These are phyloP conservation scores for Podospora appendiculata DNA, from an alignment of 495 filamentous ascomycete genomes.

Conservation along the genomic window DNA sequence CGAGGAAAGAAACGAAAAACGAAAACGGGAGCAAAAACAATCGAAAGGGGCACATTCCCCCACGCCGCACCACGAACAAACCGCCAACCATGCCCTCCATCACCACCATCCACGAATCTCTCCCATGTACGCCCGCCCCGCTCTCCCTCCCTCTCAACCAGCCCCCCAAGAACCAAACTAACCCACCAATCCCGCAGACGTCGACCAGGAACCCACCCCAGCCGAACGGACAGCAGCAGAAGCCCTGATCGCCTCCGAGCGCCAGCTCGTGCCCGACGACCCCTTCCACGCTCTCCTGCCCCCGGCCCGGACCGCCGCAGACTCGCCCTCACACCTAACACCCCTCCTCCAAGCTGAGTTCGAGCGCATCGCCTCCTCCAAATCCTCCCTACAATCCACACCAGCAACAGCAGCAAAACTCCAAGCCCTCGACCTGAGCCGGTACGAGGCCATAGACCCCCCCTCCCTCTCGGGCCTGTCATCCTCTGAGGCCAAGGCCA, in stretches of 20 bases:
- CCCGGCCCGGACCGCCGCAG: slow-evolving; percentile 15
- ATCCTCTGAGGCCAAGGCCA: slow-evolving; percentile 15
- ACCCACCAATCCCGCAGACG: slow-evolving; percentile 42
- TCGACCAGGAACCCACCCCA: slow-evolving; percentile 60
- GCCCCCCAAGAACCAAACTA: slow-evolving; percentile 9
- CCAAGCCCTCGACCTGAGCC: slow-evolving; percentile 64
- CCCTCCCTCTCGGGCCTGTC: slow-evolving; percentile 16
- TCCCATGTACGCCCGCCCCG: slow-evolving; percentile 57
- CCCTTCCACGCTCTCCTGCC: slow-evolving; percentile 35
- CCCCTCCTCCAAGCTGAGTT: slow-evolving; percentile 58
- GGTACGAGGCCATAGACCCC: slow-evolving; percentile 67
- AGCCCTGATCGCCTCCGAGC: slow-evolving; percentile 59
- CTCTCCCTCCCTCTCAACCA: neutral
- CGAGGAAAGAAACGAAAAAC: neutral
- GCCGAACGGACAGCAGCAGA: slow-evolving; percentile 49
- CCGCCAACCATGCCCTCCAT: slow-evolving; percentile 55
- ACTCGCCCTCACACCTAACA: slow-evolving; percentile 37
- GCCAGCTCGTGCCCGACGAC: slow-evolving; percentile 35
- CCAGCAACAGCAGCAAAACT: slow-evolving; percentile 29
- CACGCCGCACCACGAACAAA: neutral
- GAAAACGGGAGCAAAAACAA: neutral
- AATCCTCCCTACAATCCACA: neutral
- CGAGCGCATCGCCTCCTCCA: slow-evolving; percentile 16
- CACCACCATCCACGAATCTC: slow-evolving; percentile 68
- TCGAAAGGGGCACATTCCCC: neutral